These are phyloP conservation scores for Phytopythium oedochilum DNA, from an alignment of 352 stramenopile species.

Conservation along the genomic window DNA sequence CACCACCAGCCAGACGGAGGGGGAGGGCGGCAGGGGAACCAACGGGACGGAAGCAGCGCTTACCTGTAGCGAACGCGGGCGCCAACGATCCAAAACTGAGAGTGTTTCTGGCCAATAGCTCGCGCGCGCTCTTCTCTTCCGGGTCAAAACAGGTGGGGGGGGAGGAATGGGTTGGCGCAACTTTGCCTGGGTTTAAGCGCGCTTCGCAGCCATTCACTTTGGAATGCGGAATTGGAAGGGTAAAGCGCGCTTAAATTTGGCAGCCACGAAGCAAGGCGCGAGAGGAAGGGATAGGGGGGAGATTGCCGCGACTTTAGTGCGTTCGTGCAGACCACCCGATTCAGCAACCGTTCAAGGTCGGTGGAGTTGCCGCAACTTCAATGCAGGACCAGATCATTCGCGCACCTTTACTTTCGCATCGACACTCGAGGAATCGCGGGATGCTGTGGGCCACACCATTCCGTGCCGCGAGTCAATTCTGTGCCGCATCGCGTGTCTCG, in stretches of 20 bases:
- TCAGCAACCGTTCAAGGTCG: too few relatives aligned
- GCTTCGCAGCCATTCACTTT: conserved; percentile 6
- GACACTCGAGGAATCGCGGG: background rate
- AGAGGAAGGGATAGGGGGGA: background rate
- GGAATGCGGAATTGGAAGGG: background rate
- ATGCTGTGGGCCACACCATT: background rate
- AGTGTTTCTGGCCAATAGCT: conserved; percentile 31
- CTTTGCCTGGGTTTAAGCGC: conserved; percentile 1
- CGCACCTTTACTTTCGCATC: background rate
- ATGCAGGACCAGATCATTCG: background rate
- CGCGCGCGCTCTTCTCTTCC: background rate
- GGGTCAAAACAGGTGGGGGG: background rate
- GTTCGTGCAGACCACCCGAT: background rate
- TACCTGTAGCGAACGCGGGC: conserved; percentile 40
- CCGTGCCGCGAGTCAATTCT: background rate
- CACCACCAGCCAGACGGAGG: background rate
- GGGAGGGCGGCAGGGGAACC: background rate
- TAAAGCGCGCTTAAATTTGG: conserved; percentile 18
- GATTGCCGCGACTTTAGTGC: background rate
- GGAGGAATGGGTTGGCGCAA: conserved; percentile 1
- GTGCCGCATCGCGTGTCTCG: background rate
- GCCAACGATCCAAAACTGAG: conserved; percentile 37
- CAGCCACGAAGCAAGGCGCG: background rate
- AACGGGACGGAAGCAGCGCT: conserved; percentile 7
- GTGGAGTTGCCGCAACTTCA: background rate